Evolutionary conservation across 306 rosid genomes (phyloP).

Genomic region (Prunus mume): DNA sequence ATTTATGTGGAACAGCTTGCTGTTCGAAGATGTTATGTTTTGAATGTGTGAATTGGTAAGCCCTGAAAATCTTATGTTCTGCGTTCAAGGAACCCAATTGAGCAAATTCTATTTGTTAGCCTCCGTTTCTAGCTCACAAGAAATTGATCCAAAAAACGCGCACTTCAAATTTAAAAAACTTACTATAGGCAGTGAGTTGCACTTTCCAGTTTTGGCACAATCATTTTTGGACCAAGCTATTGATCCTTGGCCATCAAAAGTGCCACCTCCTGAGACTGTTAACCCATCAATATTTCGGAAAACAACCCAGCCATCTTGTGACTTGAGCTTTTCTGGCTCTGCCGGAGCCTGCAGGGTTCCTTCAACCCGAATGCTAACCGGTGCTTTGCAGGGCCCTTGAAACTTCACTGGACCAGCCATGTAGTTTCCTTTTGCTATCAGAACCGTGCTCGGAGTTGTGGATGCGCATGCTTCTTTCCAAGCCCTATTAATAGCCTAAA

Average conservation of each 20-base stretch:
- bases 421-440: constrained; percentile 18
- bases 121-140: too few relatives aligned
- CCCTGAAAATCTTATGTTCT: constrained; percentile 2
- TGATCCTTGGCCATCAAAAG: constrained; percentile 32
- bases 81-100: background rate
- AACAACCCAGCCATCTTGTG: constrained; percentile 15
- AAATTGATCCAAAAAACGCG: background rate
- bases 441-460: background rate
- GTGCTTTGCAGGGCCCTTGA: constrained; percentile 32
- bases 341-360: constrained; percentile 20
- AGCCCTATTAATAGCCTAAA: constrained; percentile 13
- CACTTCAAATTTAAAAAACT: background rate
- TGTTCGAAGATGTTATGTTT: constrained; percentile 8
- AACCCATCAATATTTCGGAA: constrained; percentile 18
- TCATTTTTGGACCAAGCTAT: constrained; percentile 22
- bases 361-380: constrained; percentile 9
- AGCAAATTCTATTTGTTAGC: too few relatives aligned
- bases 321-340: constrained; percentile 1
- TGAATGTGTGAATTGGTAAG: constrained; percentile 6
- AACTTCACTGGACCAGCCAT: constrained; percentile 9
- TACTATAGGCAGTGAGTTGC: constrained; percentile 10
- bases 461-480: constrained; percentile 32
- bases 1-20: constrained; percentile 24
- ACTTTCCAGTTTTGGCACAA: constrained; percentile 22
- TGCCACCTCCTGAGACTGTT: constrained; percentile 19